A percentile compares a stretch with the other conserved stretches of the same genome.
Evolutionary conservation across 2,329 filamentous ascomycete species (phyloP).

Genomic region (Epichloe scottii): DNA sequence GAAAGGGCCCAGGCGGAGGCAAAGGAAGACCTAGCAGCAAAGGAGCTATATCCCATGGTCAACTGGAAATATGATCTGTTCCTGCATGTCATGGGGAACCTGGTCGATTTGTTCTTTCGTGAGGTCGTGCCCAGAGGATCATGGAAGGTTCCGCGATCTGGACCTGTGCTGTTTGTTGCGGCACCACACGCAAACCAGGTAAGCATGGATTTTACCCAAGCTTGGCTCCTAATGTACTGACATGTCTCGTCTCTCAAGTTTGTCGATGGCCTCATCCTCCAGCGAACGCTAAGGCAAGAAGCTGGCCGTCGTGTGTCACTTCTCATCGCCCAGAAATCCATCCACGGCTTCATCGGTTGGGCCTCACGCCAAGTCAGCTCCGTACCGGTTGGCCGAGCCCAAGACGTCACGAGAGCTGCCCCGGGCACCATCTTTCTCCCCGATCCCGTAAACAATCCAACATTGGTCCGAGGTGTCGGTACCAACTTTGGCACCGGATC

Average conservation of each 20-base stretch:
- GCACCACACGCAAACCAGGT: slow-evolving; percentile 95
- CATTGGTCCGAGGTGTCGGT: slow-evolving; percentile 62
- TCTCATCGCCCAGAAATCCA: slow-evolving; percentile 90
- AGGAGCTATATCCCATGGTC: slow-evolving; percentile 56
- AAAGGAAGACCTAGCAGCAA: slow-evolving; percentile 19
- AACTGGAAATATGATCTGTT: slow-evolving; percentile 67
- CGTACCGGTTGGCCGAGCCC: slow-evolving; percentile 83
- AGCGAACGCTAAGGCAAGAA: slow-evolving; percentile 79
- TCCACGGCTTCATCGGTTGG: slow-evolving; percentile 84
- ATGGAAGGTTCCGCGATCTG: slow-evolving; percentile 83
- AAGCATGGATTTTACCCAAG: slow-evolving; percentile 13
- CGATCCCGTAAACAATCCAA: slow-evolving; percentile 74
- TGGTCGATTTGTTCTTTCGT: slow-evolving; percentile 94
- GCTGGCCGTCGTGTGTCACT: slow-evolving; percentile 81
- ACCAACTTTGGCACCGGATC: slow-evolving; percentile 67
- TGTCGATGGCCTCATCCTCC: slow-evolving; percentile 86
- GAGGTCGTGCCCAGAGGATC: slow-evolving; percentile 91
- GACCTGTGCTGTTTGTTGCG: slow-evolving; percentile 88
- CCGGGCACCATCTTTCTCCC: slow-evolving; percentile 77
- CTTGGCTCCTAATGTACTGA: background rate
- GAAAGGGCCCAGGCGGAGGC: slow-evolving; percentile 40
- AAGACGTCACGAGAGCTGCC: slow-evolving; percentile 75
- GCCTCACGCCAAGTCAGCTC: slow-evolving; percentile 75
- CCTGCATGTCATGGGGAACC: slow-evolving; percentile 64
- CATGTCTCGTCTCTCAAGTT: slow-evolving; percentile 49